These are phyloP conservation scores for Calycina herbarum DNA, from an alignment of 2,329 filamentous ascomycete genomes.

Conservation along the genomic window DNA sequence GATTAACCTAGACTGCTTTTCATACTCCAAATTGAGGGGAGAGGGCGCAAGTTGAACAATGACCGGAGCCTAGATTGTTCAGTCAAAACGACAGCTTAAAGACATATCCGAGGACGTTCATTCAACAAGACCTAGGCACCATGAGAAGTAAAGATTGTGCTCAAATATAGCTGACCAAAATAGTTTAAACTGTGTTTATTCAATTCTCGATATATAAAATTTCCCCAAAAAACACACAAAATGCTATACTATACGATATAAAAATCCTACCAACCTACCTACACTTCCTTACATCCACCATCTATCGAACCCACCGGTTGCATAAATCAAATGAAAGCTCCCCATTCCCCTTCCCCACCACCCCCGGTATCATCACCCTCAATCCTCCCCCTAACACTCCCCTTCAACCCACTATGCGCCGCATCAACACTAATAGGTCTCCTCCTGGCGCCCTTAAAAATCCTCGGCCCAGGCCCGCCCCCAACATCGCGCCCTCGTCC, in stretches of 20 bases:
- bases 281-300: neutral
- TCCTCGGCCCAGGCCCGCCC: slow-evolving; percentile 19
- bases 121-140: no score
- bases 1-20: neutral
- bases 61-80: no score
- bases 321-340: slow-evolving; percentile 28
- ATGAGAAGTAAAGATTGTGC: no score
- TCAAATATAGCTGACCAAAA: neutral
- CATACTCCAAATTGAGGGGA: no score
- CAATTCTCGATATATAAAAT: neutral
- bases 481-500: neutral
- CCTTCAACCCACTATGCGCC: slow-evolving; percentile 20
- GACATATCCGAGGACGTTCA: no score
- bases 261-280: neutral
- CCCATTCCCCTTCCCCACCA: slow-evolving; percentile 21
- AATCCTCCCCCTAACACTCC: slow-evolving; percentile 16
- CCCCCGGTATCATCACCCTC: neutral
- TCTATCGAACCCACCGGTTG: neutral
- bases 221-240: neutral
- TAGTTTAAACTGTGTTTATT: neutral
- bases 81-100: no score
- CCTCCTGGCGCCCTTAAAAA: slow-evolving; percentile 23
- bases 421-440: slow-evolving; percentile 32
- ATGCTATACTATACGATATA: slow-evolving; percentile 5
- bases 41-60: no score